Conservation (phyloP, 345 rosid genomes). For the Sisymbrium irio region DNA sequence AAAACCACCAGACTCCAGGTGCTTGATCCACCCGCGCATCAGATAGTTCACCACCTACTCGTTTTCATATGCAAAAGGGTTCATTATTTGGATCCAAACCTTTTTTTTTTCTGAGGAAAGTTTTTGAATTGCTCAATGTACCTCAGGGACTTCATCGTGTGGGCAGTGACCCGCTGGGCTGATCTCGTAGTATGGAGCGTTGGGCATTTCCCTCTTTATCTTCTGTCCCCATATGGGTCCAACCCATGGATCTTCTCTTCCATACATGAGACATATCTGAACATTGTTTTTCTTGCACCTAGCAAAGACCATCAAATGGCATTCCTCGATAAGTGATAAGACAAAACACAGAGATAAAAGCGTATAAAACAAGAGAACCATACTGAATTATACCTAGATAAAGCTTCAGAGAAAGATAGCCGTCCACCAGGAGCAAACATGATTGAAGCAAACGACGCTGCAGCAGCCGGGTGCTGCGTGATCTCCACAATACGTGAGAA, state of each 20-base stretch:
- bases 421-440: conserved; percentile 87
- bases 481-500: conserved; percentile 69
- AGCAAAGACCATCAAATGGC: conserved; percentile 8
- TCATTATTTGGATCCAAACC: not conserved
- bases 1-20: conserved; percentile 62
- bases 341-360: not conserved
- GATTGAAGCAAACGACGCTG: conserved; percentile 88
- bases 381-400: conserved; percentile 38
- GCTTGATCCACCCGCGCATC: conserved; percentile 80
- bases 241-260: conserved; percentile 98
- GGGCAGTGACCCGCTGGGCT: conserved; percentile 99
- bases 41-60: conserved; percentile 79
- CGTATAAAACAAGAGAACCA: not conserved
- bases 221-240: conserved; percentile 83
- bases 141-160: conserved; percentile 99
- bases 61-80: conserved; percentile 6
- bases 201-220: conserved; percentile 72
- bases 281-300: conserved; percentile 61
- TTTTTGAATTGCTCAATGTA: conserved; percentile 19
- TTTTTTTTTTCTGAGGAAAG: not conserved
- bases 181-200: conserved; percentile 83
- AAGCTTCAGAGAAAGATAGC: conserved; percentile 68
- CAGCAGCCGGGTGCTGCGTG: conserved; percentile 91
- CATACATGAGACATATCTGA: conserved; percentile 81
- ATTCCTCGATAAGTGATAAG: not conserved